Conservation (phyloP, 805 yeast species). For the Monosporozyma solicola region DNA sequence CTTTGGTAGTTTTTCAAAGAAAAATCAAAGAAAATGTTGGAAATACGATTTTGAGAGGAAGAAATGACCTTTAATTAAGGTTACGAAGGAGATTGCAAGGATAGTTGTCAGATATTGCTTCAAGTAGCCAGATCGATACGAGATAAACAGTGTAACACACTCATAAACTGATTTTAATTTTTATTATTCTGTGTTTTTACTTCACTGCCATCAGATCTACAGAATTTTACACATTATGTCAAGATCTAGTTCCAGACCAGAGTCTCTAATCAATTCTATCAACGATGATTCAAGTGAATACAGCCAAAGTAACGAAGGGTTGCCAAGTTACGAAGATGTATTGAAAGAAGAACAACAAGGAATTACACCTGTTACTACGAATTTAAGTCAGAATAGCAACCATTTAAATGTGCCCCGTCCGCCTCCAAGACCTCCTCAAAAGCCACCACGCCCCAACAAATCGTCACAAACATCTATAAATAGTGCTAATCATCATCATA, state of each 20-base stretch:
- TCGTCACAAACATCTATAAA: neutral
- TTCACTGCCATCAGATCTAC: neutral
- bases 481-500: neutral
- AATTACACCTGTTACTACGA: constrained; percentile 5
- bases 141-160: no score
- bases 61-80: neutral
- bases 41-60: neutral
- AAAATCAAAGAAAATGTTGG: neutral
- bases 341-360: constrained; percentile 15
- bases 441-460: neutral
- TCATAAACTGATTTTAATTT: no score
- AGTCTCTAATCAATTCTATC: neutral
- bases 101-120: neutral
- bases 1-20: neutral
- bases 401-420: constrained; percentile 5
- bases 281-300: neutral
- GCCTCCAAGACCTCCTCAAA: constrained; percentile 3
- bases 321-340: constrained; percentile 44
- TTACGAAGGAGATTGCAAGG: neutral
- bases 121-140: no score
- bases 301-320: constrained; percentile 13
- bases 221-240: neutral
- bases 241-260: neutral
- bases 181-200: neutral
- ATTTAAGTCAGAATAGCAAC: neutral